These are phyloP conservation scores for Fusarium sp. DNA, from an alignment of 2,329 filamentous ascomycete genomes.

Conservation along the genomic window DNA sequence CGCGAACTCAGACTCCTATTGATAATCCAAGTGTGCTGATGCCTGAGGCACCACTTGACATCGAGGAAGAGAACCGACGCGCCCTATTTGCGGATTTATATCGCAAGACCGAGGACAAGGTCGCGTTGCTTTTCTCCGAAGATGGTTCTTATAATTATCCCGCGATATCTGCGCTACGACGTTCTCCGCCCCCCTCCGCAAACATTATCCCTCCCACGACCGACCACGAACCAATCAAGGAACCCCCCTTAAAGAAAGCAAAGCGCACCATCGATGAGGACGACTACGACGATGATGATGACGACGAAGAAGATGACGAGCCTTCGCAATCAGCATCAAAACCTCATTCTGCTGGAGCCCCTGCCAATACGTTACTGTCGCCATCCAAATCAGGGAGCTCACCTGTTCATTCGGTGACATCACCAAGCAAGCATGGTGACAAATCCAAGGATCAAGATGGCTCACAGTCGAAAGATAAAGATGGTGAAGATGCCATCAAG, in stretches of 20 bases:
- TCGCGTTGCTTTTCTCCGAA: conserved; percentile 77
- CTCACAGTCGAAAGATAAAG: conserved; percentile 68
- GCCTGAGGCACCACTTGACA: conserved; percentile 70
- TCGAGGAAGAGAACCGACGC: conserved; percentile 76
- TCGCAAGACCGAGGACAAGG: conserved; percentile 78
- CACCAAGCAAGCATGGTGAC: conserved; percentile 66
- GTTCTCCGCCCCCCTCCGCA: conserved; percentile 51
- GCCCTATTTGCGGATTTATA: conserved; percentile 82
- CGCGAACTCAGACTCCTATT: conserved; percentile 62
- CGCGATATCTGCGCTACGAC: conserved; percentile 65
- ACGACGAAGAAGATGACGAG: conserved; percentile 73
- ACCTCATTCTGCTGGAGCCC: conserved; percentile 61
- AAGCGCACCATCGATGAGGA: conserved; percentile 85
- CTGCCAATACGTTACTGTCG: conserved; percentile 69
- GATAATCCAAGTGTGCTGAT: conserved; percentile 62
- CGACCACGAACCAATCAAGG: conserved; percentile 67
- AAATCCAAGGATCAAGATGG: conserved; percentile 63
- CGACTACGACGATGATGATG: conserved; percentile 85
- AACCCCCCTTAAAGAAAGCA: conserved; percentile 77
- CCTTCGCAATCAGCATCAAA: conserved; percentile 64
- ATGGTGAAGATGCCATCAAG: conserved; percentile 89
- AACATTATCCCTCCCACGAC: conserved; percentile 64
- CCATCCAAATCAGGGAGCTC: conserved; percentile 77
- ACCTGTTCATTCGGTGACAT: conserved; percentile 70
- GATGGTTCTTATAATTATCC: conserved; percentile 63